Evolutionary conservation across 2,329 filamentous ascomycete species (phyloP), one percentile per base, ranked within the genome.

Genomic region (Aspergillus neoniger): DNA sequence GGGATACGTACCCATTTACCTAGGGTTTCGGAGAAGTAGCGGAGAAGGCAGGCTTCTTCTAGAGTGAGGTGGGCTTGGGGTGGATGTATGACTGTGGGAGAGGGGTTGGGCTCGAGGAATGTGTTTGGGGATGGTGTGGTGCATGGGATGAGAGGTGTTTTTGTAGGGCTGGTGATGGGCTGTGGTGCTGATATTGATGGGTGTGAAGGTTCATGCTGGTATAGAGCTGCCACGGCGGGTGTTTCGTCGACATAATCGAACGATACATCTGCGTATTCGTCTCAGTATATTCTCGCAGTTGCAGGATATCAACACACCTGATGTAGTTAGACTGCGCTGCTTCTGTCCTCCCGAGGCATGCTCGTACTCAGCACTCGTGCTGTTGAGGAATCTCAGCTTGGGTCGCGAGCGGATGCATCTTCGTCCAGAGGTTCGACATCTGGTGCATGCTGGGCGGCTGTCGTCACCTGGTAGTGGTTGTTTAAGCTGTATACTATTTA

Each of bases 11-110:
- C 65, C 64, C 64, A 65, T 63, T 60, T 62, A 17, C 60, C 62
- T 17, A 66, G 41, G 5, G 63, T 59, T 52, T 67, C 65, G 2
- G 66, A 59, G 21, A 66, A 67, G 39, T 65, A 66, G 14, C 65
- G 60, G 10, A 67, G 36, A 6, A 66, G 36, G 38, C 62, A 67
- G 19, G 63, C 60, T 32, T 66, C 64, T 39, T 63, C 61, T 25
- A 63, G 47, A 8, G 54, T 59, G 28, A 63, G 48, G 10, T 57
- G 28, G 4, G 39, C 43, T 21, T 52, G 30, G 8, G 58, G 21
- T 55, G 61, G 8, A 14, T 36, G 3, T n/a, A n/a, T 28, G 21
- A 9, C 12, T 21, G 39, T 43, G 39, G 39, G 8, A 5, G 39
- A 19, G 17, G 17, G 4, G 9, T 14, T 41, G 8, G n/a, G n/a